Evolutionary conservation across 1,139 yeast genomes (phyloP).

Genomic region (Hyphopichia fennica): DNA sequence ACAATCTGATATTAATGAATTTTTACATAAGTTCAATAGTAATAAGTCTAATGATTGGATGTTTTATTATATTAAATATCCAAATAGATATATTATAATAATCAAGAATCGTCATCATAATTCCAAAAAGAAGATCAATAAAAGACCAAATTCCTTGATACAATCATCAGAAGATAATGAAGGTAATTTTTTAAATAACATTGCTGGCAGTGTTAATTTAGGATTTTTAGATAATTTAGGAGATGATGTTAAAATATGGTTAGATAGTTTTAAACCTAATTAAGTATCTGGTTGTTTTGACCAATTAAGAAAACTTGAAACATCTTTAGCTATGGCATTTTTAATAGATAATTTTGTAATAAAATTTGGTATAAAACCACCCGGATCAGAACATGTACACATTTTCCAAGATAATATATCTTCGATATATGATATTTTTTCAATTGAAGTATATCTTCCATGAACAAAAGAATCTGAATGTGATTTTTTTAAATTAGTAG

Average conservation of each 20-base stretch:
- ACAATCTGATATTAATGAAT: constrained; percentile 27
- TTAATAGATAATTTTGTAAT: constrained; percentile 56
- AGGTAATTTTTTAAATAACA: constrained; percentile 12
- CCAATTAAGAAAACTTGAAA: constrained; percentile 62
- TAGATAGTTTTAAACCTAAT: constrained; percentile 25
- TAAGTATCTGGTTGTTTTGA: constrained; percentile 19
- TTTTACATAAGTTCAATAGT: constrained; percentile 44
- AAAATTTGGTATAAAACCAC: constrained; percentile 67
- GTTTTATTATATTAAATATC: constrained; percentile 38
- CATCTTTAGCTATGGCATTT: constrained; percentile 63
- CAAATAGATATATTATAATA: constrained; percentile 32
- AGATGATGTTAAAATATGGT: constrained; percentile 46
- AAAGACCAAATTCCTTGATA: background rate
- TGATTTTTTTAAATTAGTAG: constrained; percentile 6
- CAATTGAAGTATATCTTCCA: constrained; percentile 56
- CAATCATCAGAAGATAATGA: constrained; percentile 4
- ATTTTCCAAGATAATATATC: constrained; percentile 55
- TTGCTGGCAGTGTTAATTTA: constrained; percentile 26
- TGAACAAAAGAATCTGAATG: constrained; percentile 9
- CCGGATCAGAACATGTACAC: constrained; percentile 65
- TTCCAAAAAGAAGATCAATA: constrained; percentile 9
- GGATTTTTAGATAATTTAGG: constrained; percentile 47
- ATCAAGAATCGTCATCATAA: constrained; percentile 37
- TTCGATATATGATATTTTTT: constrained; percentile 42
- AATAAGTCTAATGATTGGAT: constrained; percentile 45